Percentiles rank a stretch among this genome's conserved stretches.
Evolutionary conservation across 176 grass and related monocot genomes (phyloP).

Genomic region (Avena atlantica): DNA sequence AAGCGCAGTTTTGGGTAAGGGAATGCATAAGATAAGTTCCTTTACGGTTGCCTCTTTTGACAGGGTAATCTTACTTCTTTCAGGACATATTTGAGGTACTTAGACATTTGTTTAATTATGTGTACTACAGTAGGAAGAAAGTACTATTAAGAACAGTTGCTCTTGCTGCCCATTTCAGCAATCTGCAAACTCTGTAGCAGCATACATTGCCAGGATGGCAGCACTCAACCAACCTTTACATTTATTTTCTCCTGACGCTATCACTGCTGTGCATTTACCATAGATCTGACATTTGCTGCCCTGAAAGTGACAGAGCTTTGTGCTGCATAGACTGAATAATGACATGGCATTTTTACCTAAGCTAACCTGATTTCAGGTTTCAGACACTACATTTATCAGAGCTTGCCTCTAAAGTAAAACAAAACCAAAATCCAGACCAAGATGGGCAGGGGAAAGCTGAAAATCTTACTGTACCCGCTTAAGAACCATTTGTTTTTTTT

Average conservation of each 20-base stretch:
- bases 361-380: constrained; percentile 21
- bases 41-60: constrained; percentile 19
- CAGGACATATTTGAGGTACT: not conserved
- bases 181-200: constrained; percentile 9
- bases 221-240: constrained; percentile 29
- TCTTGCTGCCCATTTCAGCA: constrained; percentile 40
- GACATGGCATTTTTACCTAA: not conserved
- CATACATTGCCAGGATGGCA: constrained; percentile 29
- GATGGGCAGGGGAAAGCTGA: not conserved
- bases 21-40: not conserved
- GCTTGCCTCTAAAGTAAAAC: not conserved
- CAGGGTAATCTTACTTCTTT: constrained; percentile 13
- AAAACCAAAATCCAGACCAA: not conserved
- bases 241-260: constrained; percentile 44
- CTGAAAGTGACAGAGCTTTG: constrained; percentile 12
- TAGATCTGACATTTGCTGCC: constrained; percentile 28
- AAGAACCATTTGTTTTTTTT: not conserved
- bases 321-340: constrained; percentile 22
- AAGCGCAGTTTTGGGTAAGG: not conserved
- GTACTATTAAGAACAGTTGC: constrained; percentile 4
- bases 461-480: not conserved
- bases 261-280: constrained; percentile 35
- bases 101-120: constrained; percentile 1
- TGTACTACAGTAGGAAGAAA: not conserved
- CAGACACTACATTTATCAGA: constrained; percentile 4